A percentile compares a stretch with the other conserved stretches of the same genome.
These are phyloP conservation scores for Annulohypoxylon bovei DNA, from an alignment of 495 filamentous ascomycete genomes.

Conservation along the genomic window DNA sequence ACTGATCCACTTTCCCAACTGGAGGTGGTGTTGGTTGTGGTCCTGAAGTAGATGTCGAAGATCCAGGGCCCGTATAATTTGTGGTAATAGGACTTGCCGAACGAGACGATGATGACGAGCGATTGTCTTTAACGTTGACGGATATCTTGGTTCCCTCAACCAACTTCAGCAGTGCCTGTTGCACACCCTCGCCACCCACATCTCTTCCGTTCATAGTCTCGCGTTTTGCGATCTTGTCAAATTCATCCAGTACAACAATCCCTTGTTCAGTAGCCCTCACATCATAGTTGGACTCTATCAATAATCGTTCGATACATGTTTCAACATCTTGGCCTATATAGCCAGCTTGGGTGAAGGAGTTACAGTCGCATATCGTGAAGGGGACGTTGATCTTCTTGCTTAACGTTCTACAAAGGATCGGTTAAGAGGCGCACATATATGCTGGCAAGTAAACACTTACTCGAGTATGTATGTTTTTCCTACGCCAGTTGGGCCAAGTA, in stretches of 20 bases:
- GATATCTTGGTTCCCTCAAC: constrained; percentile 96
- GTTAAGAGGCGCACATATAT: constrained; percentile 17
- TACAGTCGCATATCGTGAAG: constrained; percentile 97
- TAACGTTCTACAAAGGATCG: constrained; percentile 49
- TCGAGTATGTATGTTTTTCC: constrained; percentile 97
- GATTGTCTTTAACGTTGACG: constrained; percentile 84
- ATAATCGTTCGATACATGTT: constrained; percentile 85
- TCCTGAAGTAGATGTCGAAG: constrained; percentile 45
- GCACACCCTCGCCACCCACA: constrained; percentile 91
- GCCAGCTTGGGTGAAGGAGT: constrained; percentile 94
- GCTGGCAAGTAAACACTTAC: constrained; percentile 42
- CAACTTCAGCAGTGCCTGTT: constrained; percentile 94
- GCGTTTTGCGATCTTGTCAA: constrained; percentile 87
- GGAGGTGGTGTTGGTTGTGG: constrained; percentile 48
- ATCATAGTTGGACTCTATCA: constrained; percentile 91
- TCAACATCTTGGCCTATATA: constrained; percentile 98
- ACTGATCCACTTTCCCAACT: constrained; percentile 79
- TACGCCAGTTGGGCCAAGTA: constrained; percentile 93
- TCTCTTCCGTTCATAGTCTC: constrained; percentile 71
- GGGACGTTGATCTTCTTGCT: constrained; percentile 82
- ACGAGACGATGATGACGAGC: constrained; percentile 58
- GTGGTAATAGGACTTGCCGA: constrained; percentile 54
- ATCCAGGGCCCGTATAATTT: constrained; percentile 49
- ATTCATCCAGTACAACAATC: constrained; percentile 94
- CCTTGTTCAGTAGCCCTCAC: constrained; percentile 85